Conservation (phyloP, 495 filamentous ascomycete species). For the Choiromyces venosus region DNA sequence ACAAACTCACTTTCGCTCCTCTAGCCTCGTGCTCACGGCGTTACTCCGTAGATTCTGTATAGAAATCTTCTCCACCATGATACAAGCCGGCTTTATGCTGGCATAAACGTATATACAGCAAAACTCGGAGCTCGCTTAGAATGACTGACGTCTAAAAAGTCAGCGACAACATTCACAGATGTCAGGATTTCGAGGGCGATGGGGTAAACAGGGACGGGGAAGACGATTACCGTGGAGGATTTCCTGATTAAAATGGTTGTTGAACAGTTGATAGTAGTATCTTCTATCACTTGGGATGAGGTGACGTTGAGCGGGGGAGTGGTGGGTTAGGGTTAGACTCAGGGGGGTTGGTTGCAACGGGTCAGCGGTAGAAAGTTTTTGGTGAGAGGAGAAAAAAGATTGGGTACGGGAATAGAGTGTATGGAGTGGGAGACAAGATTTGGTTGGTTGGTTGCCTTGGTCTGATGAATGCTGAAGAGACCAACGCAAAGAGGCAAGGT, state of each 20-base stretch:
- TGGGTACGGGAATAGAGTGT: slow-evolving; percentile 18
- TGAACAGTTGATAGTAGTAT: slow-evolving; percentile 25
- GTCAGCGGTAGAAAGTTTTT: neutral
- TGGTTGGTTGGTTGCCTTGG: slow-evolving; percentile 30
- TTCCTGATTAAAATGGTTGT: slow-evolving; percentile 26
- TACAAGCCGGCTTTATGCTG: slow-evolving; percentile 28
- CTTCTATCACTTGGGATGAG: slow-evolving; percentile 30
- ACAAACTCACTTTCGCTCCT: slow-evolving; percentile 33
- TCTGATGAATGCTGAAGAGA: neutral
- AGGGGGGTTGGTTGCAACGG: slow-evolving; percentile 25
- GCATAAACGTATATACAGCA: slow-evolving; percentile 37
- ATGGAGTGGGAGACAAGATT: slow-evolving; percentile 15
- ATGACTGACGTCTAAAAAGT: slow-evolving; percentile 23
- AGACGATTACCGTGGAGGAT: slow-evolving; percentile 35
- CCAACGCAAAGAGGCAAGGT: slow-evolving; percentile 18
- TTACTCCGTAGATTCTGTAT: slow-evolving; percentile 36
- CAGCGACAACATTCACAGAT: slow-evolving; percentile 35
- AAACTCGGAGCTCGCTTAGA: slow-evolving; percentile 33
- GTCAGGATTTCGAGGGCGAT: slow-evolving; percentile 37
- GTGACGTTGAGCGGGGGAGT: slow-evolving; percentile 34
- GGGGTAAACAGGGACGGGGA: slow-evolving; percentile 31
- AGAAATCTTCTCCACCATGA: slow-evolving; percentile 39
- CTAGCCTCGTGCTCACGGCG: slow-evolving; percentile 30
- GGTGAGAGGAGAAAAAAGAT: slow-evolving; percentile 17
- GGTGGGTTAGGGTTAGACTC: slow-evolving; percentile 40